A percentile compares a stretch with the other conserved stretches of the same genome.
phyloP scores from a whole-genome alignment of 306 rosid species.

The Sicyos edulis region DNA sequence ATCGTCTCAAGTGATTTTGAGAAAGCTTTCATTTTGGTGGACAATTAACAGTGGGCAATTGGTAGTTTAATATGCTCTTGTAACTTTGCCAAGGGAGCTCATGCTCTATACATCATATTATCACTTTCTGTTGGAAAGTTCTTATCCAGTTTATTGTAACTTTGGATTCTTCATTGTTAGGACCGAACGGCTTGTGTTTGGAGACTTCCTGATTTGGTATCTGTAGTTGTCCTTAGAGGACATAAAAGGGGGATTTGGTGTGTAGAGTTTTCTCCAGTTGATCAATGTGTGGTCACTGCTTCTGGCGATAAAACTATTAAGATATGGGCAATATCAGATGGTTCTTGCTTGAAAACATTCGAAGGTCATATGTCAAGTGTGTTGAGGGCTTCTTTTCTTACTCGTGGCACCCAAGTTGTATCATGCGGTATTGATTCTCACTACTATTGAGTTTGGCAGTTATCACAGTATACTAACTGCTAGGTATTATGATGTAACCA shows the following conservation, averaged over 20 bases:
- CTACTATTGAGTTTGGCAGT: slow-evolving; percentile 1
- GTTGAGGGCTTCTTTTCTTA: slow-evolving; percentile 75
- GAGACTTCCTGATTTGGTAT: slow-evolving; percentile 88
- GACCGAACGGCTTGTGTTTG: slow-evolving; percentile 94
- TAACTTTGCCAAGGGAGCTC: not conserved
- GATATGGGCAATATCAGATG: slow-evolving; percentile 92
- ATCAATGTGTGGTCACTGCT: slow-evolving; percentile 87
- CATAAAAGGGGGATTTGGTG: slow-evolving; percentile 96
- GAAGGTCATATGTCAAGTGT: slow-evolving; percentile 93
- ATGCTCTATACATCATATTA: not conserved
- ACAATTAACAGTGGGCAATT: too few species aligned
- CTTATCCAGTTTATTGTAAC: not conserved
- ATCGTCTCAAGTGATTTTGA: too few species aligned
- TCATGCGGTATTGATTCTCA: slow-evolving; percentile 60
- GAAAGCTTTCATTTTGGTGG: too few species aligned
- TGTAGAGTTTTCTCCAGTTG: slow-evolving; percentile 96
- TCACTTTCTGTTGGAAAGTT: slow-evolving; percentile 3
- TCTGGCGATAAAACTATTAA: slow-evolving; percentile 92
- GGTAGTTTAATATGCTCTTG: not conserved
- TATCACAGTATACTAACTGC: not conserved
- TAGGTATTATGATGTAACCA: not conserved
- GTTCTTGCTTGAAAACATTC: slow-evolving; percentile 90
- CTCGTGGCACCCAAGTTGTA: slow-evolving; percentile 85
- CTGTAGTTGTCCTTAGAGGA: slow-evolving; percentile 65
- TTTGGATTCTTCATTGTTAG: slow-evolving; percentile 32